Base-by-base conservation (phyloP, 495 filamentous ascomycete genomes). In the Jackrogersella multiformis region DNA sequence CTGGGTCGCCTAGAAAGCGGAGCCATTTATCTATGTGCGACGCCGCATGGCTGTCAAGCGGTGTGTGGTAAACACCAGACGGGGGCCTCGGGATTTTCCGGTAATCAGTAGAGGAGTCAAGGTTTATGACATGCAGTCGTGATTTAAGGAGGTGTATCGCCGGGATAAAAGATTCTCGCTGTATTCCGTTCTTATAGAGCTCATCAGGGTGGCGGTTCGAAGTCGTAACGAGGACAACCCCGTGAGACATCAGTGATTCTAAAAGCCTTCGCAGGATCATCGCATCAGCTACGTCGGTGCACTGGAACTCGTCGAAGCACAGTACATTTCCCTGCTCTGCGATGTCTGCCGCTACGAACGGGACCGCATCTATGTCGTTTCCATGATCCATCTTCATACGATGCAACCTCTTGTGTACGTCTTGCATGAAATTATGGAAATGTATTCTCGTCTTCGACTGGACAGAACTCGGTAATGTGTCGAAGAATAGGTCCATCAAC, bases 351-450 rank as follows among this genome's bases (percentile, higher is more conserved):
- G 93, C 94, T 32, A 99, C 90, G 74, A 97, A 94, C 9, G 93
- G 93, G 41, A 99, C 83, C 35, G 88, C 93, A 77, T 99, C 95
- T 36, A 97, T 84, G 75, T 99, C 93, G 71, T 89, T 92, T 5
- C 95, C 96, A 76, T 96, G 85, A 69, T 87, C 76, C 82, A 94
- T 90, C 82, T 97, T 97, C 73, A 96, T 89, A 68, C 86, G 85
- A 78, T 99, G 95, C 72, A 97, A 81, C 34, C 94, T 85, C 75
- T 90, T 92, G 84, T 99, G 95, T 61, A 98, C 92, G 78, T 96
- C 92, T 78, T 99, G 95, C 94, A 99, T 99, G 83, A 98, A 99
- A 76, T 96, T 96, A 81, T 98, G 93, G 79, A 99, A 99, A 81
- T 99, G 95, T 68, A 98, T 97, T 13, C 95, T 85, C n/a, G 90